Conservation (phyloP, 768 basidiomycete species). For the Terana coerulea region DNA sequence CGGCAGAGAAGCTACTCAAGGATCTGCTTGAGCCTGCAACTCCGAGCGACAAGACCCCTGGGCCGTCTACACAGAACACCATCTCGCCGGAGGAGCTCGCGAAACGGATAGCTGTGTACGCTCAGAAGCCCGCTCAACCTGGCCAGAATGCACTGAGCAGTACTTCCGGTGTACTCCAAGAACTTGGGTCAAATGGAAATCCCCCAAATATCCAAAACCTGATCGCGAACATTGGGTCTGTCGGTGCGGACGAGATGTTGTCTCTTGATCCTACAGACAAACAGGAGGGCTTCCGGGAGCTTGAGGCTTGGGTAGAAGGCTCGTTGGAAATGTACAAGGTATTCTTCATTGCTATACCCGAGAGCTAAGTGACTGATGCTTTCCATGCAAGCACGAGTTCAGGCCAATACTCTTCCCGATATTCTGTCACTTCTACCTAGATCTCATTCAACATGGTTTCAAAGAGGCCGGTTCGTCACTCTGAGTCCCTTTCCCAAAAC, state of each 20-base stretch:
- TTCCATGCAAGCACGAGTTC: constrained; percentile 71
- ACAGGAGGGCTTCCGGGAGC: constrained; percentile 79
- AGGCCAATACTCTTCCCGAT: constrained; percentile 92
- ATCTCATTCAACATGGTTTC: constrained; percentile 87
- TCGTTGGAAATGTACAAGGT: constrained; percentile 90
- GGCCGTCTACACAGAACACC: constrained; percentile 14
- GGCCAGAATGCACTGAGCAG: constrained; percentile 74
- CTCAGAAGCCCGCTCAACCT: constrained; percentile 61
- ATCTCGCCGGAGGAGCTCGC: constrained; percentile 48
- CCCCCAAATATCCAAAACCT: constrained; percentile 71
- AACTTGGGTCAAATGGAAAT: constrained; percentile 65
- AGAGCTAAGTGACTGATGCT: constrained; percentile 5
- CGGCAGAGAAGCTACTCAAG: constrained; percentile 40
- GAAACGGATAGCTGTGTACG: constrained; percentile 61
- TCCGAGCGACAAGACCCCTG: constrained; percentile 32
- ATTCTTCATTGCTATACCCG: constrained; percentile 24
- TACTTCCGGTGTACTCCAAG: constrained; percentile 58
- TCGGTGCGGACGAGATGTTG: constrained; percentile 80
- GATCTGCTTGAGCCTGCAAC: constrained; percentile 34
- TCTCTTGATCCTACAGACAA: constrained; percentile 81
- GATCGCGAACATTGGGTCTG: constrained; percentile 71
- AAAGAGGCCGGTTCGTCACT: constrained; percentile 76
- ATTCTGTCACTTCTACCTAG: constrained; percentile 96
- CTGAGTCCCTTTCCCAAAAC: neutral
- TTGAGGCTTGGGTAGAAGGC: constrained; percentile 87